Conservation (phyloP, 805 yeast species). For the Candida krabiensis region DNA sequence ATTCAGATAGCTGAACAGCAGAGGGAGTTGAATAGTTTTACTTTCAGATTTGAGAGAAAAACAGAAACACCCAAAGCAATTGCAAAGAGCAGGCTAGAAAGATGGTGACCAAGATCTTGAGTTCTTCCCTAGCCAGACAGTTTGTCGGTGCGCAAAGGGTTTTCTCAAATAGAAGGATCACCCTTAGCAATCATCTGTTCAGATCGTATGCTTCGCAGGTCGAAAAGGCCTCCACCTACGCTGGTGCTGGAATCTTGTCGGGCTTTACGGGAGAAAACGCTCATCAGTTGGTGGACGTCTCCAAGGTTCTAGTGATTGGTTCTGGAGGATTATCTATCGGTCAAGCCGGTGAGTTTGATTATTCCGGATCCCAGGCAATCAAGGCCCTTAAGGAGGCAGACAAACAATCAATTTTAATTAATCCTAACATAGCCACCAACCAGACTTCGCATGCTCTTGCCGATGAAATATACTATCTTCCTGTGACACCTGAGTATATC, state of each 20-base stretch:
- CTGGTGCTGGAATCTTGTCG: conserved; percentile 61
- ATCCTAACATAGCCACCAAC: conserved; percentile 95
- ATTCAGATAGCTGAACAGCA: no score
- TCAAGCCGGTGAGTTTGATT: conserved; percentile 98
- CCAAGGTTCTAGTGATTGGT: conserved; percentile 88
- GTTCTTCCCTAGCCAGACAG: conserved; percentile 15
- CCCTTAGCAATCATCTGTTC: background rate
- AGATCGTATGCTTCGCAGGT: conserved; percentile 25
- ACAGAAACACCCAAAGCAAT: background rate
- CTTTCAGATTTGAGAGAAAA: background rate
- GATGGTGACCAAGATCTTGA: conserved; percentile 10
- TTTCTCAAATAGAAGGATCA: background rate
- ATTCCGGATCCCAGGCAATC: conserved; percentile 96
- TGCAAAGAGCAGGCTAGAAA: background rate
- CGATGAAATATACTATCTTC: conserved; percentile 92
- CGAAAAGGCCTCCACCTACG: conserved; percentile 42
- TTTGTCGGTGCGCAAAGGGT: conserved; percentile 6
- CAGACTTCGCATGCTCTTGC: conserved; percentile 95
- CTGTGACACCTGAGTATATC: conserved; percentile 96
- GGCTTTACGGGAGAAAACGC: conserved; percentile 60
- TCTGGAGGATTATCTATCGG: conserved; percentile 98
- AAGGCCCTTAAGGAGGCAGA: conserved; percentile 91
- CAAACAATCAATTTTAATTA: conserved; percentile 80
- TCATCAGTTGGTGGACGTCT: conserved; percentile 73
- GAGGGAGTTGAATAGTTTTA: no score